These are phyloP conservation scores for Juncus effusus DNA, from an alignment of 176 grass and related monocot genomes.

Conservation along the genomic window DNA sequence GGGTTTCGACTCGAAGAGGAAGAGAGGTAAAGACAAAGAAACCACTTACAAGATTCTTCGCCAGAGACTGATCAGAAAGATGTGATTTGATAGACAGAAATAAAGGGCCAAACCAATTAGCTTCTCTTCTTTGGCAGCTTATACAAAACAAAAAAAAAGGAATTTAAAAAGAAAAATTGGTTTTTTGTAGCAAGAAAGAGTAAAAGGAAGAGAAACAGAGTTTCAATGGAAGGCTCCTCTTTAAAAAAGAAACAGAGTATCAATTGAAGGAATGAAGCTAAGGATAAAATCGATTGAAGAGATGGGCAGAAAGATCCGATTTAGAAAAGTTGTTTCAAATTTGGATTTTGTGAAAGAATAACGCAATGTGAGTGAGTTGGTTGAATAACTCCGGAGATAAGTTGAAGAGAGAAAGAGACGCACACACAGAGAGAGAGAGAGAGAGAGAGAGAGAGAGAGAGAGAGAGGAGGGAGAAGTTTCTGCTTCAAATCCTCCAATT, in stretches of 20 bases:
- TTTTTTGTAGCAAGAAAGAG: slow-evolving; percentile 15
- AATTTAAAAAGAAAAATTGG: not conserved
- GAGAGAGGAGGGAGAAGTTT: slow-evolving; percentile 13
- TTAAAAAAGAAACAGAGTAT: slow-evolving; percentile 25
- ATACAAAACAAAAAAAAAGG: not conserved
- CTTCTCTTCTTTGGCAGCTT: slow-evolving; percentile 20
- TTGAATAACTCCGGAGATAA: slow-evolving; percentile 15
- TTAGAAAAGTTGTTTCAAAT: slow-evolving; percentile 22
- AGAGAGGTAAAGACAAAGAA: slow-evolving; percentile 37
- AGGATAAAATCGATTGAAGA: not conserved
- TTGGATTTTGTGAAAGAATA: not conserved
- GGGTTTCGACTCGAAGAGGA: slow-evolving; percentile 9
- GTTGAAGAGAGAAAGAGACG: not conserved
- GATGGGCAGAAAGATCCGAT: slow-evolving; percentile 21
- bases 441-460: slow-evolving; percentile 4
- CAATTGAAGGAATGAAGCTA: slow-evolving; percentile 9
- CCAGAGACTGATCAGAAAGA: slow-evolving; percentile 39
- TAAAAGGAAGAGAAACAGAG: too few species aligned
- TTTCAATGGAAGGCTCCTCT: slow-evolving; percentile 22
- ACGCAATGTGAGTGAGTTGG: too few species aligned
- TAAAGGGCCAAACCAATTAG: not conserved
- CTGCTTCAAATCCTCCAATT: slow-evolving; percentile 26
- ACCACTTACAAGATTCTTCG: slow-evolving; percentile 40
- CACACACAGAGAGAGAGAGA: slow-evolving; percentile 4
- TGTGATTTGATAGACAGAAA: slow-evolving; percentile 67